phyloP scores from a whole-genome alignment of 2,329 filamentous ascomycete genomes.

The Torrubiella hemipterigena region DNA sequence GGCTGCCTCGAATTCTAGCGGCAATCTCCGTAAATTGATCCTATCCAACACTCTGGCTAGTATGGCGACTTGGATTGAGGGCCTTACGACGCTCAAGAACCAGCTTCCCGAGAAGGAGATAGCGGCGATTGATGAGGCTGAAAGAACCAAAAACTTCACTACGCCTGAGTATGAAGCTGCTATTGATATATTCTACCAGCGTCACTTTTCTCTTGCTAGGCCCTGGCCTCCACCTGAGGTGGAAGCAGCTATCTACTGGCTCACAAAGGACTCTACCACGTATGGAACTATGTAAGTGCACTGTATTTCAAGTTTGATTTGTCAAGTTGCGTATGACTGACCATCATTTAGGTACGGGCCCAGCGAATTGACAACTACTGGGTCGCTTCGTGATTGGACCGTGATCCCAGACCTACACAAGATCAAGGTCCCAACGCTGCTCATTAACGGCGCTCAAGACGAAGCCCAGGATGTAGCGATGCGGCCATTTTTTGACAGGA shows the following conservation, averaged over 20 bases:
- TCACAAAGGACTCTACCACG: slow-evolving; percentile 14
- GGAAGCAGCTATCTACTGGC: slow-evolving; percentile 15
- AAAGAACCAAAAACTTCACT: slow-evolving; percentile 14
- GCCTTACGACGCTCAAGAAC: slow-evolving; percentile 6
- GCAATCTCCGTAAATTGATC: slow-evolving; percentile 14
- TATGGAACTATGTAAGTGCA: slow-evolving; percentile 15
- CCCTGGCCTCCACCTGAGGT: slow-evolving; percentile 21
- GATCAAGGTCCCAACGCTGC: slow-evolving; percentile 19
- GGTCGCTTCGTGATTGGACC: slow-evolving; percentile 15
- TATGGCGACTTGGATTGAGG: slow-evolving; percentile 13
- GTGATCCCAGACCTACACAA: slow-evolving; percentile 11
- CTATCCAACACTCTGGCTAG: slow-evolving; percentile 18
- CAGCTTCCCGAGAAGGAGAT: slow-evolving; percentile 11
- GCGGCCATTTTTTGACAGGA: slow-evolving; percentile 20
- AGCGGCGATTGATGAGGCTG: slow-evolving; percentile 11
- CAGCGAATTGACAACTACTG: slow-evolving; percentile 11
- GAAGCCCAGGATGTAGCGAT: slow-evolving; percentile 21
- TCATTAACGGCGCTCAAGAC: slow-evolving; percentile 22
- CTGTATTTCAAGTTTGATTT: background rate
- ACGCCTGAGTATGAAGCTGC: slow-evolving; percentile 17
- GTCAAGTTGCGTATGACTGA: background rate
- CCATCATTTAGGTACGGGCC: slow-evolving; percentile 17
- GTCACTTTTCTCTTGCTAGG: slow-evolving; percentile 14
- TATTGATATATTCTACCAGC: slow-evolving; percentile 17
- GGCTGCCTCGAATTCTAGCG: slow-evolving; percentile 18